Base-by-base conservation (phyloP, 2,329 filamentous ascomycete genomes). In the Talaromyces sp. region DNA sequence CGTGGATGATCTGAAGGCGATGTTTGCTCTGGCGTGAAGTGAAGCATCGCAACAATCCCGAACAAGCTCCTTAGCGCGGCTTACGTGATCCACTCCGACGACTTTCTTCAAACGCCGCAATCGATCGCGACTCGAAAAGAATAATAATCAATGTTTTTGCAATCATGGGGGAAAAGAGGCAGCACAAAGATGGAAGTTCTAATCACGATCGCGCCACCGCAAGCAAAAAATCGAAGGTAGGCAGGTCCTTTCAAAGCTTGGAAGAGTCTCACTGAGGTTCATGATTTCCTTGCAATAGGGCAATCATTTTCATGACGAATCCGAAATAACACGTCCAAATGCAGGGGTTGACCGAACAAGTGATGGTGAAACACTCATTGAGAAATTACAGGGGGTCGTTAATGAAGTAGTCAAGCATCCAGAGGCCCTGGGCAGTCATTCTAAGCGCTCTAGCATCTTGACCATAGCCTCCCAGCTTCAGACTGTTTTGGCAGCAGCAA, bases 151-250 rank as follows among this genome's bases (percentile, higher is more conserved):
- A 19, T 46, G 21, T 46, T 46, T 46, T 8, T 46, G 21, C 43
- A 24, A 14, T 19, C 55, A 73, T 73, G 71, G 64, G 63, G 52
- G 63, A 61, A 21, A 73, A 73, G 62, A 66, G 71, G 35, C 64
- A 66, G 35, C 62, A 63, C 5, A 56, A 59, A 1, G 64, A 66
- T 32, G 54, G 62, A 21, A 21, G 11, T 11, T 21, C 43, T 19
- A 24, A 14, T 24, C 8, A 7, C 19, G 43, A 5, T 46, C n/a
- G 43, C 5, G 7, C 3, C 50, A 29, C 31, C 8, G 5, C 17
- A 50, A 51, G 14, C 10, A 68, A 68, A 51, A 63, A 62, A 55
- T 27, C 51, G 31, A 72, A 69, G 63, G 64, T 68, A 57, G 63
- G 56, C 35, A 43, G 17, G 32, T 21, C 8, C 43, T 8, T 5